phyloP scores from a whole-genome alignment of 306 rosid species.

The Geum urbanum region DNA sequence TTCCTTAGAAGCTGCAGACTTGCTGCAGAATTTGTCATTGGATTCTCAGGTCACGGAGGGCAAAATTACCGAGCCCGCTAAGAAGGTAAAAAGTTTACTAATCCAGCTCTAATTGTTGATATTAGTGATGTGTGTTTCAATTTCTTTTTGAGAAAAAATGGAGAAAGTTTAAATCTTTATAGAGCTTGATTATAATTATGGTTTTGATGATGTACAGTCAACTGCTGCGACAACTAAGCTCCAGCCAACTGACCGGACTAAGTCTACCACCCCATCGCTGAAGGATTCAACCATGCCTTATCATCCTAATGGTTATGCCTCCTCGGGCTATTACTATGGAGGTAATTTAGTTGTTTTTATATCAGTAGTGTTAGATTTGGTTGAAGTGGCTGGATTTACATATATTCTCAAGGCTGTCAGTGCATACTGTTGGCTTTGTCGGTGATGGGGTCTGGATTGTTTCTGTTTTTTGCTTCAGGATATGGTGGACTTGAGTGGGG shows the following conservation, averaged over 20 bases:
- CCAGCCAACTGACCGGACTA: conserved; percentile 59
- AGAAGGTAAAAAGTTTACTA: conserved; percentile 43
- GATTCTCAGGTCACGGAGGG: conserved; percentile 65
- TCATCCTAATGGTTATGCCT: conserved; percentile 68
- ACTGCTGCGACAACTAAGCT: conserved; percentile 58
- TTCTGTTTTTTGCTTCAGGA: conserved; percentile 36
- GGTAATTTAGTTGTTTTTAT: conserved; percentile 34
- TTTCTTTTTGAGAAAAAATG: not conserved
- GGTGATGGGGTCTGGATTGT: not conserved
- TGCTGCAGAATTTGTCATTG: conserved; percentile 75
- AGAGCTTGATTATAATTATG: not conserved
- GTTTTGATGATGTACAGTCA: conserved; percentile 35
- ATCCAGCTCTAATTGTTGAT: not conserved
- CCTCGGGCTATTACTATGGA: conserved; percentile 70
- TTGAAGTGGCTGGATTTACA: not conserved
- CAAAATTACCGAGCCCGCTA: conserved; percentile 68
- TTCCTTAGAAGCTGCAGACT: conserved; percentile 64
- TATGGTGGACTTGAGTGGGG: conserved; percentile 74
- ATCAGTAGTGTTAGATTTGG: not conserved
- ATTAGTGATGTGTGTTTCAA: not conserved
- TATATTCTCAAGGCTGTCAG: not conserved
- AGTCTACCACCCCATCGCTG: conserved; percentile 62
- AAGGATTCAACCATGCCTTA: conserved; percentile 68
- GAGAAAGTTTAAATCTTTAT: not conserved
- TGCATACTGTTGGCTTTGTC: not conserved